Percentiles rank a stretch among this genome's conserved stretches.
phyloP scores from a whole-genome alignment of 805 yeast genomes.

The Ogataea siamensis region DNA sequence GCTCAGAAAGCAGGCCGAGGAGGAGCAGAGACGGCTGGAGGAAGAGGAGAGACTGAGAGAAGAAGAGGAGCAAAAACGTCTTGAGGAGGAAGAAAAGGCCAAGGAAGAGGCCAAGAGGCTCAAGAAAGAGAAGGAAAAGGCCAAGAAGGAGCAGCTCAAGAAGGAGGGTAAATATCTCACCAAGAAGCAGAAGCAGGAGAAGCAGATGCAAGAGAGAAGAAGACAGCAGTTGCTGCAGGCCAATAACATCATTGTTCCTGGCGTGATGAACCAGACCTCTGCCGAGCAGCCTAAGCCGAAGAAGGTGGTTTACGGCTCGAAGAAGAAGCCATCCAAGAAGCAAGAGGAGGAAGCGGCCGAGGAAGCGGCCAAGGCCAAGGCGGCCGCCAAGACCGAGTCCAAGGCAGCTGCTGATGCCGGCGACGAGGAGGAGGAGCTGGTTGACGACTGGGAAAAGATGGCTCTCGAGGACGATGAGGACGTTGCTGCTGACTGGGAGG shows the following conservation, averaged over 20 bases:
- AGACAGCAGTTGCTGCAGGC: conserved; percentile 78
- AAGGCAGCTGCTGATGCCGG: conserved; percentile 52
- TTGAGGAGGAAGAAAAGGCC: conserved; percentile 62
- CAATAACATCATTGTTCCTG: conserved; percentile 73
- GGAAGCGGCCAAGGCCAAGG: conserved; percentile 23
- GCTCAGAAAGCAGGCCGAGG: conserved; percentile 82
- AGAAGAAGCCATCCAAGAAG: conserved; percentile 52
- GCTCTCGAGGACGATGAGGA: conserved; percentile 56
- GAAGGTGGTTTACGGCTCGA: conserved; percentile 68
- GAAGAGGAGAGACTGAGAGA: conserved; percentile 61
- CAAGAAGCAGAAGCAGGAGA: conserved; percentile 93
- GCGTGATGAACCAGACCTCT: conserved; percentile 45
- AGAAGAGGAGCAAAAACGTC: conserved; percentile 48
- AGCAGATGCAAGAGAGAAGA: conserved; percentile 81
- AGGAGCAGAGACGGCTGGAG: conserved; percentile 67
- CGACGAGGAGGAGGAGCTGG: conserved; percentile 48
- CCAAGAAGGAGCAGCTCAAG: conserved; percentile 84
- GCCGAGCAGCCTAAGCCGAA: conserved; percentile 45
- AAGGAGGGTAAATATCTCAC: conserved; percentile 95
- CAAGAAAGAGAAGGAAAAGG: conserved; percentile 85
- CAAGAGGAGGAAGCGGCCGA: conserved; percentile 32
- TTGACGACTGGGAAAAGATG: conserved; percentile 86
- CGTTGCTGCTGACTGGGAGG: conserved; percentile 54
- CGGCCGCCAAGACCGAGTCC: conserved; percentile 44
- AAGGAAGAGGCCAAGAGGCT: conserved; percentile 56